These are phyloP conservation scores for Kuraishia cidri DNA, from an alignment of 805 yeast genomes.

Conservation along the genomic window DNA sequence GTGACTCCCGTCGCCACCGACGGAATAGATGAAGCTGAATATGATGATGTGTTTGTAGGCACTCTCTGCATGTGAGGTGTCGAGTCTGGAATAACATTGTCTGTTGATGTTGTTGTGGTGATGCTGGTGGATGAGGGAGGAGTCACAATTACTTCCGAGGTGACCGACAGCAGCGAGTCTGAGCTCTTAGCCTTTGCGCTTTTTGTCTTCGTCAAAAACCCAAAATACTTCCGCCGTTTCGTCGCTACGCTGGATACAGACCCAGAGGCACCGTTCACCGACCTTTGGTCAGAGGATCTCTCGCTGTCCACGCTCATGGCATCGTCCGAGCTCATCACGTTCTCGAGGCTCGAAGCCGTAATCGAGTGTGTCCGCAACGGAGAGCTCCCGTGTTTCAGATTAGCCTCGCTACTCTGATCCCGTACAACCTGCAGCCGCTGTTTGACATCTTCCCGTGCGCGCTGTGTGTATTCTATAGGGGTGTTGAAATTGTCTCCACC, in stretches of 20 bases:
- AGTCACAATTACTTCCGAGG: neutral
- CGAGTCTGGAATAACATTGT: neutral
- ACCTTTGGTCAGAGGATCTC: neutral
- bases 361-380: slow-evolving; percentile 3
- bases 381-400: slow-evolving; percentile 2
- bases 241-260: neutral
- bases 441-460: slow-evolving; percentile 22
- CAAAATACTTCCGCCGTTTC: slow-evolving; percentile 1
- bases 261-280: neutral
- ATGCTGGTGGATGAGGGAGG: neutral
- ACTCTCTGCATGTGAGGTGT: neutral
- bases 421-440: slow-evolving; percentile 35
- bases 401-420: slow-evolving; percentile 46
- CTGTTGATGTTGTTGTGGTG: no score
- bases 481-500: slow-evolving; percentile 14
- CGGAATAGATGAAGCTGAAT: neutral
- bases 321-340: slow-evolving; percentile 1
- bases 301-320: slow-evolving; percentile 1
- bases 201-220: neutral
- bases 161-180: neutral
- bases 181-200: neutral
- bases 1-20: neutral
- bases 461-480: slow-evolving; percentile 20
- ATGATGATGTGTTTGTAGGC: neutral
- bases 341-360: slow-evolving; percentile 3